Percentiles rank a stretch among this genome's conserved stretches.
phyloP scores from a whole-genome alignment of 1,284 basidiomycete genomes.

The Stygiomarasmius scandens region DNA sequence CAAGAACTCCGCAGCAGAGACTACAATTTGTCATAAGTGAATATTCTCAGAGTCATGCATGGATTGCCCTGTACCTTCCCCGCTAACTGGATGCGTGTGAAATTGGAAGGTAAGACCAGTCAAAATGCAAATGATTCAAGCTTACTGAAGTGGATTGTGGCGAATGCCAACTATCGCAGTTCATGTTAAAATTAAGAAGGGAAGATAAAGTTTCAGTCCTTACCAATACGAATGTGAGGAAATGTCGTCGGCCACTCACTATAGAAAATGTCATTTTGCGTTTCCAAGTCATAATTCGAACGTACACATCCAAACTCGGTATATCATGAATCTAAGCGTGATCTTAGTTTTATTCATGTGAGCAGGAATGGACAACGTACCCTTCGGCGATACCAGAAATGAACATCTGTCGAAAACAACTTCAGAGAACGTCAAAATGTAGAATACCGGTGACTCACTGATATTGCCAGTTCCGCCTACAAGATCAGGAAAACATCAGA shows the following conservation, averaged over 20 bases:
- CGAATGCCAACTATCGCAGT: conserved; percentile 23
- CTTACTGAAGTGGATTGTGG: conserved; percentile 31
- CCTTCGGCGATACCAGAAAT: conserved; percentile 33
- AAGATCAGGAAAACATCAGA: neutral
- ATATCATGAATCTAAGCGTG: conserved; percentile 28
- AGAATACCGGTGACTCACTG: conserved; percentile 20
- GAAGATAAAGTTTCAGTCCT: conserved; percentile 6
- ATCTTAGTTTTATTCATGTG: neutral
- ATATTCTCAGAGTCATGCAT: neutral
- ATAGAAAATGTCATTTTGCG: neutral
- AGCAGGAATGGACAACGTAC: conserved; percentile 18
- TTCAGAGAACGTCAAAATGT: neutral
- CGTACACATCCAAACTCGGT: conserved; percentile 34
- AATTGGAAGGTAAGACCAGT: neutral
- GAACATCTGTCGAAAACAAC: conserved; percentile 26
- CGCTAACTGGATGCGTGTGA: conserved; percentile 23
- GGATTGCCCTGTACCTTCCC: conserved; percentile 24
- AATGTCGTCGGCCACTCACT: conserved; percentile 13
- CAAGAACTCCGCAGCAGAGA: conserved; percentile 31
- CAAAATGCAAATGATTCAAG: neutral
- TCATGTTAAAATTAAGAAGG: neutral
- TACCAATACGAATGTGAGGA: conserved; percentile 26
- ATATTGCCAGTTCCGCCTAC: conserved; percentile 30
- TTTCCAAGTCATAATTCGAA: neutral
- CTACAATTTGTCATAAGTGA: conserved; percentile 15